Evolutionary conservation across 495 filamentous ascomycete species (phyloP), one percentile per base, ranked within the genome.

Genomic region (Tuber umbilicatum): DNA sequence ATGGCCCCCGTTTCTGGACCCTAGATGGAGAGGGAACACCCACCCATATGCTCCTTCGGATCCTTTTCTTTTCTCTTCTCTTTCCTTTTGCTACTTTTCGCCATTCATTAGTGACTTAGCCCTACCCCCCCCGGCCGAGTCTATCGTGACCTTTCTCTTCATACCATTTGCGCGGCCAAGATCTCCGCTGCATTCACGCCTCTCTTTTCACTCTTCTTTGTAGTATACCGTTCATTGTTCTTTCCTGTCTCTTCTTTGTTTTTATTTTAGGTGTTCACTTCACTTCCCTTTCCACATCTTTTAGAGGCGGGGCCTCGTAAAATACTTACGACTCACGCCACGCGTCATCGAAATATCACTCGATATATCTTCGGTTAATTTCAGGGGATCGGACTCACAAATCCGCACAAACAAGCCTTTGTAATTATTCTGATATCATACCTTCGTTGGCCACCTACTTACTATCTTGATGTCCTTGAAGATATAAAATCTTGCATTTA

Each of bases 171-270:
- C 77, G 72, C 77, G 73, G 77, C 69, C 71, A 67, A 78, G 77
- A 41, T 73, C 69, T 74, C 72, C 70, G 77, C 77, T 79, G 77
- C 76, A 79, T 39, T 71, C 68, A 40, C 42, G 72, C 42, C 70
- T 55, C 37, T 37, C 69, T 35, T 73, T 41, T 67, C 74, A 75
- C 71, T 74, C 31, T 38, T 74, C 68, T 67, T 68, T 43, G 43
- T 74, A 64, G 39, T 64, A 73, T 70, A 55, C 69, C 45, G 67
- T 41, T 69, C 70, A 43, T 37, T 55, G 41, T 73, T 68, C 73
- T 70, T 42, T 17, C 69, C 38, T n/a, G 64, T 42, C 23, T 69
- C 31, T 27, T 77, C 43, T 50, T 50, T 55, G 39, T 68, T 74
- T 68, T 76, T 23, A 68, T 31, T 35, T 76, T 73, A 21, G 40